phyloP scores from a whole-genome alignment of 371 early-diverging fungal species.

The Ordospora colligata region DNA sequence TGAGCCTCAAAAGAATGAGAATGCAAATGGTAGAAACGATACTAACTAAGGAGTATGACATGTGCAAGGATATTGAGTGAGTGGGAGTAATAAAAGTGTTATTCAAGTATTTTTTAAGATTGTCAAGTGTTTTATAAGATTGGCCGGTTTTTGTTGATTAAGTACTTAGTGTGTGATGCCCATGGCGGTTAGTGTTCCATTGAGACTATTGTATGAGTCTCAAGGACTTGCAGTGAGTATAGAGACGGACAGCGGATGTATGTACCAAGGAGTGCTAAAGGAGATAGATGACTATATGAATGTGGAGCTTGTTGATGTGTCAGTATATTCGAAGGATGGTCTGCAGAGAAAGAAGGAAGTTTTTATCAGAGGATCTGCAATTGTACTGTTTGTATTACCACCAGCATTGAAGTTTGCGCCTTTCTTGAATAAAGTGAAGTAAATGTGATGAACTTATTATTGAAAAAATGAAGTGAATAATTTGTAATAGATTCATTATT shows the following conservation, averaged over 20 bases:
- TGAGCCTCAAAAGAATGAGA: too few species aligned
- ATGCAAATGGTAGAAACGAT: too few species aligned
- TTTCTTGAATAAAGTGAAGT: constrained; percentile 65
- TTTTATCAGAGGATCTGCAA: constrained; percentile 83
- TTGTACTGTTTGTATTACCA: constrained; percentile 84
- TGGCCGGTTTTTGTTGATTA: too few species aligned
- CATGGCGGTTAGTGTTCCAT: constrained; percentile 64
- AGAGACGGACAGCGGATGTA: constrained; percentile 78
- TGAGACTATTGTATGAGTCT: constrained; percentile 82
- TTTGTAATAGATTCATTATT: too few species aligned
- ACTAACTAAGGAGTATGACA: too few species aligned
- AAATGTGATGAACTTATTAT: too few species aligned
- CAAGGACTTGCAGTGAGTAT: constrained; percentile 83
- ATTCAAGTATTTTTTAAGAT: too few species aligned
- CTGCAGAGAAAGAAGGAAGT: constrained; percentile 80
- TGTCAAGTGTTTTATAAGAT: too few species aligned
- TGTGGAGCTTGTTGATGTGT: constrained; percentile 78
- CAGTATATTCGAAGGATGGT: constrained; percentile 78
- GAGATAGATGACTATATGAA: constrained; percentile 97
- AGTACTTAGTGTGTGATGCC: constrained; percentile 63
- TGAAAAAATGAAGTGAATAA: too few species aligned
- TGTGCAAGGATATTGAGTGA: too few species aligned
- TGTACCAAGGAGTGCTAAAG: constrained; percentile 80
- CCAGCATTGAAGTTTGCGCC: constrained; percentile 94
- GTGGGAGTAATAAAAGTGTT: too few species aligned